Base-by-base conservation (phyloP, 2,329 filamentous ascomycete species). In the Hypoxylon sp. region DNA sequence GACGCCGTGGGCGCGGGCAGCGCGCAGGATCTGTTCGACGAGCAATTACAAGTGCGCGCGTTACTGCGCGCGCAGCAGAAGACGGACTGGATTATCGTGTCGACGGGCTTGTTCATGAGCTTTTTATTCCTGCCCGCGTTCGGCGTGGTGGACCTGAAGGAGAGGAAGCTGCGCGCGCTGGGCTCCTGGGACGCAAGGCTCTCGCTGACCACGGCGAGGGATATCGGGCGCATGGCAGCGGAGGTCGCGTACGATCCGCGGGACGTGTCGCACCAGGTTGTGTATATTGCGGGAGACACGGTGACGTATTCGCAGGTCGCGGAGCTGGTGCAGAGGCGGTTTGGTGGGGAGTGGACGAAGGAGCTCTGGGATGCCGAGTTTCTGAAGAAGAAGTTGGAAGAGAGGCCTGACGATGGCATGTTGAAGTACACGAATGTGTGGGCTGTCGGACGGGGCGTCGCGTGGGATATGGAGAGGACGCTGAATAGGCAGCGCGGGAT, bases 41-140 rank as follows among this genome's bases (percentile, higher is more conserved):
- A 91, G 81, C 89, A 92, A 79, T 80, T 90, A 0, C 82, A 83
- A 58, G 89, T 91, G 25, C 78, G 89, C 11, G 77, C 79, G 19
- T 59, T 86, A 19, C 78, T 92, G 5, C 78, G 87, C 1, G 76
- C 69, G 0, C 85, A 90, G 73, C 59, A 68, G 0, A 46, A 59
- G 6, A 86, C 85, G 4, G 79, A 81, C 28, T 93, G 90, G 91
- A 81, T 85, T 3, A 85, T 93, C 63, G 81, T 93, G 0, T 89
- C 86, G n/a, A 90, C 89, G 11, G 91, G 90, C 0, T 81, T 93
- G 67, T 93, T 93, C 72, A 90, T 87, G 80, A 90, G 86, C 70
- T 93, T 93, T 73, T 73, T 93, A 17, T 92, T 93, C 72, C 82
- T 89, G 63, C 74, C 79, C 1, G 83, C 77, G 1, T 93, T 91